These are phyloP conservation scores for Aspergillus tanneri DNA, from an alignment of 2,329 filamentous ascomycete genomes.

Conservation along the genomic window DNA sequence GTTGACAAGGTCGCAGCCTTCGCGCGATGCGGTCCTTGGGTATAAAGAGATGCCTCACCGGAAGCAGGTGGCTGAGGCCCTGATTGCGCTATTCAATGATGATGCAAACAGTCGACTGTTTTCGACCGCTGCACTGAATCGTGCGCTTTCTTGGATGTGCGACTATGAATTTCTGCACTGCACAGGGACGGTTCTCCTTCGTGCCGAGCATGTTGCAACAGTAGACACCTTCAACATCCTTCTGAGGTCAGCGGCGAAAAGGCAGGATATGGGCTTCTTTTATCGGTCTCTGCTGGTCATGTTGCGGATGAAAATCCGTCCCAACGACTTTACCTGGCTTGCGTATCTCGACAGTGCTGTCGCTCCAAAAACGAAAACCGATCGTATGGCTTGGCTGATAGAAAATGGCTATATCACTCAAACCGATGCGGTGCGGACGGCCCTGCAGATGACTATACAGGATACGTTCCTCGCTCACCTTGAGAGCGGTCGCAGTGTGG, in stretches of 20 bases:
- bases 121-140: conserved; percentile 45
- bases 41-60: conserved; percentile 6
- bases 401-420: conserved; percentile 33
- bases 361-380: conserved; percentile 27
- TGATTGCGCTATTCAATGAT: conserved; percentile 35
- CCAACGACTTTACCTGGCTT: conserved; percentile 46
- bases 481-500: conserved; percentile 32
- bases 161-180: conserved; percentile 30
- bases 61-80: conserved; percentile 20
- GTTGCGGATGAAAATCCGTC: conserved; percentile 36
- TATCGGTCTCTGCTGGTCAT: conserved; percentile 40
- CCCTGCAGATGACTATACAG: conserved; percentile 32
- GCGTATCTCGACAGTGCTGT: conserved; percentile 36
- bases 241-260: conserved; percentile 38
- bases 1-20: conserved; percentile 31
- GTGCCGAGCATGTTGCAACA: conserved; percentile 37
- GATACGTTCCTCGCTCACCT: conserved; percentile 36
- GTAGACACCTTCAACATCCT: conserved; percentile 48
- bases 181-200: conserved; percentile 36
- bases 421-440: conserved; percentile 22
- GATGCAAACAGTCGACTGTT: conserved; percentile 31
- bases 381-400: conserved; percentile 33
- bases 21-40: conserved; percentile 5
- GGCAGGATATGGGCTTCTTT: conserved; percentile 42
- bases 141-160: conserved; percentile 40